Evolutionary conservation across 2,329 filamentous ascomycete species (phyloP).

Genomic region (Alternaria conjuncta): DNA sequence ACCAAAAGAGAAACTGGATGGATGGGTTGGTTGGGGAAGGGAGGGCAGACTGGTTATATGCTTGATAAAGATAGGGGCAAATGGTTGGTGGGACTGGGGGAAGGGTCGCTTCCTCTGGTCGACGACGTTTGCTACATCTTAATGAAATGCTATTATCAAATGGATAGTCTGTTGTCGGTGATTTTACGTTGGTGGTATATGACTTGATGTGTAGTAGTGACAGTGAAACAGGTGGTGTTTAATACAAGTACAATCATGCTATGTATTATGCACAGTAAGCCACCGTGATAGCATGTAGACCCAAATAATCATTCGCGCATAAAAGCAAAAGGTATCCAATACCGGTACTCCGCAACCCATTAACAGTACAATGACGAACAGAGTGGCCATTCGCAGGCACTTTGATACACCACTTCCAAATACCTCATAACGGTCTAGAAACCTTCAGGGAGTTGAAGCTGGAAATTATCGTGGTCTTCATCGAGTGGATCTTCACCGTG

Average conservation of each 20-base stretch:
- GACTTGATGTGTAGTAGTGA: background rate
- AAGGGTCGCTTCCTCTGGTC: background rate
- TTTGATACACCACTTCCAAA: background rate
- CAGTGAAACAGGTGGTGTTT: background rate
- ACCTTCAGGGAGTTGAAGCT: slow-evolving; percentile 41
- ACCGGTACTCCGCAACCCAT: slow-evolving; percentile 6
- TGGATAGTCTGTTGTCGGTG: background rate
- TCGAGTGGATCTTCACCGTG: slow-evolving; percentile 31
- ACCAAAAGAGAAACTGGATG: background rate
- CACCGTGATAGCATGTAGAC: background rate
- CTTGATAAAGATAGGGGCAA: background rate
- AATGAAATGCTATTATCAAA: background rate
- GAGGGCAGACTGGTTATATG: background rate
- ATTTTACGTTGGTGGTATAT: background rate
- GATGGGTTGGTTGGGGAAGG: background rate
- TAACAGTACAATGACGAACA: background rate
- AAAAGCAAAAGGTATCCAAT: slow-evolving; percentile 19
- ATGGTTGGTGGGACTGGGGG: background rate
- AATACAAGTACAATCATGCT: background rate
- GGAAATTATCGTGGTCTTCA: slow-evolving; percentile 40
- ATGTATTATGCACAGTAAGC: background rate
- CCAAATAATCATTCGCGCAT: background rate
- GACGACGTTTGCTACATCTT: background rate
- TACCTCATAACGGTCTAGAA: slow-evolving; percentile 17
- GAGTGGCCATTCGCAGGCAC: background rate